Evolutionary conservation across 2,329 filamentous ascomycete genomes (phyloP), one percentile per base, ranked within the genome.

Genomic region (Dactylonectria estremocensis): DNA sequence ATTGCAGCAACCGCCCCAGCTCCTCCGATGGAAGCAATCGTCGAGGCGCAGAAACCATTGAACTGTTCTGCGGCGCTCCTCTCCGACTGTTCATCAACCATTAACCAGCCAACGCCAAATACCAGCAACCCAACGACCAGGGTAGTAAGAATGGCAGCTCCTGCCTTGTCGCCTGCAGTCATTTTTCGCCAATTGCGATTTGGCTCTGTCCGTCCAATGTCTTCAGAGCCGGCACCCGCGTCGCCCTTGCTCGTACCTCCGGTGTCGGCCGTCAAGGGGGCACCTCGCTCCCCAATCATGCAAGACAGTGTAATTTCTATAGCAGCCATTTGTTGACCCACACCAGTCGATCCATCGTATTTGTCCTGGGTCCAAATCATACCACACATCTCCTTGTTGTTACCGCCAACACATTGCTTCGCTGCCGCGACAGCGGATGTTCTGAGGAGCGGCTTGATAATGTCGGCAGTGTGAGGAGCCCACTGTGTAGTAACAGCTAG

Each of bases 281-380:
- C 76, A 0, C 73, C 64, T 10, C 81, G 80, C 7, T 83, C 69
- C 40, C 83, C 72, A 56, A 92, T 87, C 77, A 91, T 83, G 72
- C 89, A 90, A 43, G 87, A 86, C 52, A 93, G 84, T 7, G 92
- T 86, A 10, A 92, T 84, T 74, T 92, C 89, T 77, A 93, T 82
- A 2, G 88, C 90, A 1, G 88, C 86, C 91, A 93, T 93, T 79
- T 93, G 90, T 77, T 93, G 90, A 5, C 91, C 91, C 2, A 93
- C 87, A 7, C 91, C 91, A 7, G 83, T 86, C 2, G 83, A 84
- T 24, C 88, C 88, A 76, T 92, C 90, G 79, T 86, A 92, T 9
- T 79, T 78, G 63, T 84, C 81, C 60, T 85, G 83, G 52, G 85
- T 86, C 89, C 90, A 92, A 66, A 86, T 86, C 60, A 89, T 78